A percentile compares a stretch with the other conserved stretches of the same genome.
These are phyloP conservation scores for Clitocybe nebularis DNA, from an alignment of 1,284 basidiomycete species.

Conservation along the genomic window DNA sequence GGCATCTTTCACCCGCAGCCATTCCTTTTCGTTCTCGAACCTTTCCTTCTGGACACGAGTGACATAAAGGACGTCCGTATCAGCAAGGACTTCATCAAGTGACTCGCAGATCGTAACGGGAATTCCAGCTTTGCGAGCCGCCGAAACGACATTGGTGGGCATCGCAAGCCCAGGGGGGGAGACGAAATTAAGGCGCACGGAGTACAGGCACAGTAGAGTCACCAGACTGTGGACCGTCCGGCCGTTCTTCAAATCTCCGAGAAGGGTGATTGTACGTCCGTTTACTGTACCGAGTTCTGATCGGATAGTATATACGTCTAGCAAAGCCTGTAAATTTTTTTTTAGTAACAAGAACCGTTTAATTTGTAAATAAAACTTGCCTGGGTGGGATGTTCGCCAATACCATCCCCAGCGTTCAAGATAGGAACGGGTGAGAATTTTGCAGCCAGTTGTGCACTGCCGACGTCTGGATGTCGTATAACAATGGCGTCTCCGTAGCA, in stretches of 20 bases:
- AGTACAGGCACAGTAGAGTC: slow-evolving; percentile 88
- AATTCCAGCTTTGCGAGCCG: slow-evolving; percentile 81
- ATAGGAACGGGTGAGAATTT: slow-evolving; percentile 95
- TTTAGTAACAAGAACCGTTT: slow-evolving; percentile 2
- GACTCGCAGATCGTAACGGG: slow-evolving; percentile 78
- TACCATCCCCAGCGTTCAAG: slow-evolving; percentile 95
- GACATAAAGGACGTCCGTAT: slow-evolving; percentile 97
- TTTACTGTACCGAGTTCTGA: slow-evolving; percentile 98
- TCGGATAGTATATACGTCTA: slow-evolving; percentile 97
- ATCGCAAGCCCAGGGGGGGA: slow-evolving; percentile 88
- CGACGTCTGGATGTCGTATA: slow-evolving; percentile 91
- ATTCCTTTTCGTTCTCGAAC: slow-evolving; percentile 80
- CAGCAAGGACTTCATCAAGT: slow-evolving; percentile 85
- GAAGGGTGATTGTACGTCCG: slow-evolving; percentile 89
- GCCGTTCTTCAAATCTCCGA: slow-evolving; percentile 98
- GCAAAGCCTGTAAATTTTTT: slow-evolving; percentile 56
- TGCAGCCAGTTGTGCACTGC: slow-evolving; percentile 87
- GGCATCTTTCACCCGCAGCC: slow-evolving; percentile 88
- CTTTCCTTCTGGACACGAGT: slow-evolving; percentile 97
- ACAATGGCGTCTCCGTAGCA: slow-evolving; percentile 97
- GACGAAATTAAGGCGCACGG: slow-evolving; percentile 95
- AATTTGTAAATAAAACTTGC: slow-evolving; percentile 32
- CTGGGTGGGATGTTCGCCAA: slow-evolving; percentile 98
- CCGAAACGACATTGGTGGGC: slow-evolving; percentile 84
- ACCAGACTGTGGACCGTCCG: slow-evolving; percentile 97